phyloP scores from a whole-genome alignment of 495 filamentous ascomycete genomes.

The Penicillium odoratum region DNA sequence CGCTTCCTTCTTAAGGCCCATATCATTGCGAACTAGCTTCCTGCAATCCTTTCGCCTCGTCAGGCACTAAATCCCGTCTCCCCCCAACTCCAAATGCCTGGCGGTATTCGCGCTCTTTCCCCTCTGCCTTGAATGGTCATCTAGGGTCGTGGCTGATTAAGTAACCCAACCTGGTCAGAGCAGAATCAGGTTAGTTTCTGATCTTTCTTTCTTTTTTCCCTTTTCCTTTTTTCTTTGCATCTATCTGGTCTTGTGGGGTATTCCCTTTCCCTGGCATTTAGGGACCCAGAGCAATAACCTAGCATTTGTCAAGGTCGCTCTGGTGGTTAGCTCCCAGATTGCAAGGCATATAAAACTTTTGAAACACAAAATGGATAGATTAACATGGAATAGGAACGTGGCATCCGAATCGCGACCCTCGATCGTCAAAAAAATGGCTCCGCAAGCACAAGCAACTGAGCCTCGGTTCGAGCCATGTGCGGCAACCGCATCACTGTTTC shows the following conservation, averaged over 20 bases:
- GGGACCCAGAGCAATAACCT: background rate
- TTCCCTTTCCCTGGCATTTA: background rate
- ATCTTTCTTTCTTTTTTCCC: conserved; percentile 9
- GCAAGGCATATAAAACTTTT: background rate
- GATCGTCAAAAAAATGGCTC: conserved; percentile 36
- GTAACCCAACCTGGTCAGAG: conserved; percentile 15
- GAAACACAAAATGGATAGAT: conserved; percentile 26
- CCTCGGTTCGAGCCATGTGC: conserved; percentile 78
- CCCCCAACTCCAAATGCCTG: conserved; percentile 22
- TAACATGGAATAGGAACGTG: conserved; percentile 35
- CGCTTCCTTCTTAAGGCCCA: conserved; percentile 21
- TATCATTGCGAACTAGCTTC: conserved; percentile 21
- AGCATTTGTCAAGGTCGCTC: conserved; percentile 7
- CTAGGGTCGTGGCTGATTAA: conserved; percentile 24
- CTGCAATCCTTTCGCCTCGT: conserved; percentile 13
- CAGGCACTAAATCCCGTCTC: conserved; percentile 21
- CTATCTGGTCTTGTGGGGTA: conserved; percentile 2
- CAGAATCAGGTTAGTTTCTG: conserved; percentile 23
- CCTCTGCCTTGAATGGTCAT: conserved; percentile 20
- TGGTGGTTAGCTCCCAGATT: background rate
- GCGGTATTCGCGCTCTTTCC: conserved; percentile 16
- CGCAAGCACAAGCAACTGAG: conserved; percentile 45
- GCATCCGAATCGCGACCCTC: conserved; percentile 29
- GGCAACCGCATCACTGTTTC: conserved; percentile 81
- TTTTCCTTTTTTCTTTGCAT: conserved; percentile 8